These are phyloP conservation scores for Fusarium coicis DNA, from an alignment of 2,329 filamentous ascomycete genomes.

Conservation along the genomic window DNA sequence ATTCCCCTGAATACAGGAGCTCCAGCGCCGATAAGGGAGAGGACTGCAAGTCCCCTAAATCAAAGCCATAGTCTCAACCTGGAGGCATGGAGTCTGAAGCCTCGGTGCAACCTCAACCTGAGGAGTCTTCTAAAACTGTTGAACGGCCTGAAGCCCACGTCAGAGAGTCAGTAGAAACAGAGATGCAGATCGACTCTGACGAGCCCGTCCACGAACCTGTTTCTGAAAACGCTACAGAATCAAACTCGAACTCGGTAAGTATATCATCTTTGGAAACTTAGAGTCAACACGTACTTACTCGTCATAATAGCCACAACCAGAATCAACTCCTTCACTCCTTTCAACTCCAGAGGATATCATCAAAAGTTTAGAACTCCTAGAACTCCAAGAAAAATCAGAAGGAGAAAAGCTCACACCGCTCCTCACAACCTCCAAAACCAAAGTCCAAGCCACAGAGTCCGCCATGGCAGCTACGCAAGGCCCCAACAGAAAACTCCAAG, in stretches of 20 bases:
- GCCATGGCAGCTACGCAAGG: background rate
- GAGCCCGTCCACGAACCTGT: background rate
- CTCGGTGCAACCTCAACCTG: background rate
- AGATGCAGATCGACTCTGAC: background rate
- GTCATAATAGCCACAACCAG: background rate
- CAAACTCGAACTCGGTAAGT: background rate
- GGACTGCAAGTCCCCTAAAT: background rate
- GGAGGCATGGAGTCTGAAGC: too few species aligned
- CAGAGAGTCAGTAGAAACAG: background rate
- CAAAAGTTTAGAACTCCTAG: background rate
- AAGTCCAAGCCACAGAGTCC: background rate
- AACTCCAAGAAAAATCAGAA: background rate
- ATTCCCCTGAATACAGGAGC: background rate
- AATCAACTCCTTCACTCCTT: background rate
- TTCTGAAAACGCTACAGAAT: background rate
- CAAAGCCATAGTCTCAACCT: too few species aligned
- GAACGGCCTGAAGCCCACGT: background rate
- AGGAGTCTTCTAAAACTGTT: background rate
- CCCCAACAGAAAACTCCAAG: background rate
- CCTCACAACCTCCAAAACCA: background rate
- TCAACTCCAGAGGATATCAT: background rate
- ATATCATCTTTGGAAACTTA: background rate
- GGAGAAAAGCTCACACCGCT: background rate
- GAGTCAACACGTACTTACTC: background rate
- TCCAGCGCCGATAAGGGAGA: background rate